Conservation (phyloP, 2,329 filamentous ascomycete species). For the Aaosphaeria arxii region DNA sequence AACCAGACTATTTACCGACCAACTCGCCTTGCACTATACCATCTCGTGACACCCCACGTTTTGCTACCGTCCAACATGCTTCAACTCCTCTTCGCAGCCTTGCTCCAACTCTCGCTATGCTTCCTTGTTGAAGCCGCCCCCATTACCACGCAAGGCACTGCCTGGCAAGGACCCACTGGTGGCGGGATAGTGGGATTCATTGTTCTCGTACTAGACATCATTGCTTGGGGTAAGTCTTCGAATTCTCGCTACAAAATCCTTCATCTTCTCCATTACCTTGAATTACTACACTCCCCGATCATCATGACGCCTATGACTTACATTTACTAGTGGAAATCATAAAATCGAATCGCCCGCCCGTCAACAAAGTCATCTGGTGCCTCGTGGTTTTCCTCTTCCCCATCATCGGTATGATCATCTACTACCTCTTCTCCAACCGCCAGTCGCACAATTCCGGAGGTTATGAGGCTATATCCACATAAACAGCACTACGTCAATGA, state of each 20-base stretch:
- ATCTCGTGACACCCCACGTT: neutral
- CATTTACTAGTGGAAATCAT: conserved; percentile 58
- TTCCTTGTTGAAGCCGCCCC: conserved; percentile 51
- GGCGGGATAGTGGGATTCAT: conserved; percentile 62
- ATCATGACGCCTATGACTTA: neutral
- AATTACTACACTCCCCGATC: neutral
- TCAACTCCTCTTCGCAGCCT: conserved; percentile 37
- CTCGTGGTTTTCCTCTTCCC: conserved; percentile 65
- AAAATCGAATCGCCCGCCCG: conserved; percentile 58
- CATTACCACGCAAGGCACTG: conserved; percentile 36
- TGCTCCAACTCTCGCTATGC: conserved; percentile 54
- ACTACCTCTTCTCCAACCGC: conserved; percentile 64
- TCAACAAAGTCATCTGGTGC: conserved; percentile 61
- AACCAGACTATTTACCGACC: too few relatives aligned
- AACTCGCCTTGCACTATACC: neutral
- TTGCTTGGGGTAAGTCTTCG: conserved; percentile 56
- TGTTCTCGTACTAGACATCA: conserved; percentile 59
- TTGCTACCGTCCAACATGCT: conserved; percentile 22
- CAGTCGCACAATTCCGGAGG: conserved; percentile 52
- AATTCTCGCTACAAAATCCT: neutral
- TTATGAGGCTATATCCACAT: conserved; percentile 46
- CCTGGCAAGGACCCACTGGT: conserved; percentile 59
- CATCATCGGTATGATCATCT: conserved; percentile 59
- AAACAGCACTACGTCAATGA: neutral
- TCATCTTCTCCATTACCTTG: neutral